Evolutionary conservation across 805 yeast species (phyloP).

Genomic region (Candida nemodendra): DNA sequence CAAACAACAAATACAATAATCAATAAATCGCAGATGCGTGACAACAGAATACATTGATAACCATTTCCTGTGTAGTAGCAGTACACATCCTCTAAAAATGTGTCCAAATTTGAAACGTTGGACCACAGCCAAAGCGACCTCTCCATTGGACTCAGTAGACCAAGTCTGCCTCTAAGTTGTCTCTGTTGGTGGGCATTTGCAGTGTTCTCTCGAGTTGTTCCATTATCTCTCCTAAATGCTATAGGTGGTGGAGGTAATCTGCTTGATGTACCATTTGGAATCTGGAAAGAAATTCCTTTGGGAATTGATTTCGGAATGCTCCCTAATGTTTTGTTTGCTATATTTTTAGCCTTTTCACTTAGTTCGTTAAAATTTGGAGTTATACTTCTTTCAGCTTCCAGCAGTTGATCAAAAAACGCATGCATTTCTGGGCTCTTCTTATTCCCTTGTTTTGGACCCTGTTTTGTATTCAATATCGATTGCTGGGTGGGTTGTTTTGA

Average conservation of each 20-base stretch:
- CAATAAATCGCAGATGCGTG: conserved; percentile 62
- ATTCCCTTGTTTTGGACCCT: neutral
- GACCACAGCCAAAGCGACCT: conserved; percentile 96
- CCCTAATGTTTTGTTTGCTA: conserved; percentile 28
- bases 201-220: conserved; percentile 7
- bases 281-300: conserved; percentile 21
- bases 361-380: conserved; percentile 22
- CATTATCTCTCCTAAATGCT: conserved; percentile 12
- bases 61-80: conserved; percentile 86
- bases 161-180: conserved; percentile 31
- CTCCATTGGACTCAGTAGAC: conserved; percentile 60
- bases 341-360: conserved; percentile 26
- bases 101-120: conserved; percentile 87
- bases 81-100: conserved; percentile 79
- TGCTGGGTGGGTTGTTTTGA: conserved; percentile 5
- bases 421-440: conserved; percentile 3
- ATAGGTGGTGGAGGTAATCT: conserved; percentile 20
- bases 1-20: conserved; percentile 78
- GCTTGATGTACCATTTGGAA: conserved; percentile 17
- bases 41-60: conserved; percentile 67
- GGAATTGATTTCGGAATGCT: conserved; percentile 25
- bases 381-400: conserved; percentile 20
- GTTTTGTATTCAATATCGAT: conserved; percentile 5
- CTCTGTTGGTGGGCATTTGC: conserved; percentile 19
- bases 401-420: conserved; percentile 20